Evolutionary conservation across 192 early-diverging fungal species (phyloP).

Genomic region (Backusella morwellensis): DNA sequence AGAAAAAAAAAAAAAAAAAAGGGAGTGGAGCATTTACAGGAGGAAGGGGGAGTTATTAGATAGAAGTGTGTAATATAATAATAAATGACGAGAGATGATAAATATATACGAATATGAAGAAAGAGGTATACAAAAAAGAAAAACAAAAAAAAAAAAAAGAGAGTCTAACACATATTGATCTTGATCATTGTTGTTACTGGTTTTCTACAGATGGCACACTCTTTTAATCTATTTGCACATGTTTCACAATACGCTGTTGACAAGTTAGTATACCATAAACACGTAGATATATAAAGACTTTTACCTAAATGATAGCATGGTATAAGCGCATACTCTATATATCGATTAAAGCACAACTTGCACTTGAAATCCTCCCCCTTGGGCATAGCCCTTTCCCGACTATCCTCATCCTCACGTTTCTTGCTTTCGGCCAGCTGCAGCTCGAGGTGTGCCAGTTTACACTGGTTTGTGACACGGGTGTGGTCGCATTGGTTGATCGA

Average conservation of each 20-base stretch:
- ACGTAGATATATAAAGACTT: no score
- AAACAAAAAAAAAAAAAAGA: background rate
- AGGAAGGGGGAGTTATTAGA: no score
- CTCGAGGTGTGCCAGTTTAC: background rate
- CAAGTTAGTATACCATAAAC: background rate
- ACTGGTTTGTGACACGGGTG: background rate
- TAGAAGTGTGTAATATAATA: no score
- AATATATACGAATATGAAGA: no score
- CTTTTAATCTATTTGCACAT: slow-evolving; percentile 33
- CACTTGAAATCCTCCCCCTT: slow-evolving; percentile 33
- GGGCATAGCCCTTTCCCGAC: background rate
- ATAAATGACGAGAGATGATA: no score
- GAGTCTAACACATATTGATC: background rate
- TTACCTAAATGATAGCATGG: slow-evolving; percentile 42
- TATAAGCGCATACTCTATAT: slow-evolving; percentile 34
- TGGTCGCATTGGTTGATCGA: background rate
- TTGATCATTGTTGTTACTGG: slow-evolving; percentile 18
- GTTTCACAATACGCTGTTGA: slow-evolving; percentile 29
- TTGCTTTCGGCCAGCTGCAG: background rate
- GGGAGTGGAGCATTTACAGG: no score
- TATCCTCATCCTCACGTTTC: background rate
- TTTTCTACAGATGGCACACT: slow-evolving; percentile 39
- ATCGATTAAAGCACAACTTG: slow-evolving; percentile 37
- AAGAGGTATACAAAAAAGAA: background rate
- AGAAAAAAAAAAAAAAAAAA: no score